Conservation (phyloP, 2,329 filamentous ascomycete species). For the Gremmenia infestans region DNA sequence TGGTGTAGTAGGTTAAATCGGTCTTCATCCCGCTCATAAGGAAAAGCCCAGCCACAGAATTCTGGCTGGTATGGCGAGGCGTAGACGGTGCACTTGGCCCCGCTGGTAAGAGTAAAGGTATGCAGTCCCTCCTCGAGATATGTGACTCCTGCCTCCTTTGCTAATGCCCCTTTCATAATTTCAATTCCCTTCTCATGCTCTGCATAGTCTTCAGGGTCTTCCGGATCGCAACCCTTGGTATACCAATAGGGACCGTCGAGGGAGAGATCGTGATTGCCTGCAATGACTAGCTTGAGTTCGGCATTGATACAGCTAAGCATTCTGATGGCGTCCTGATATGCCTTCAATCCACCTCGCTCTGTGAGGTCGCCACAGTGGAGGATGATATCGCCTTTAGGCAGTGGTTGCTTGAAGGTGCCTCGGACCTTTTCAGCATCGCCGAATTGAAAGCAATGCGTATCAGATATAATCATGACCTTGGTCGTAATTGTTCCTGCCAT, state of each 20-base stretch:
- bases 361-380: conserved; percentile 38
- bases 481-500: conserved; percentile 12
- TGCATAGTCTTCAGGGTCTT: conserved; percentile 6
- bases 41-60: conserved; percentile 23
- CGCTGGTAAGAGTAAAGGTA: conserved; percentile 20
- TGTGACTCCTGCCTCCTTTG: conserved; percentile 16
- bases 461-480: conserved; percentile 21
- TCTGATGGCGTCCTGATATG: conserved; percentile 26
- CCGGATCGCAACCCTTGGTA: conserved; percentile 17
- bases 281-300: conserved; percentile 55
- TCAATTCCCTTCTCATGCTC: conserved; percentile 8
- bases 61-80: conserved; percentile 25
- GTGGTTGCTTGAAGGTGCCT: not conserved
- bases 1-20: conserved; percentile 11
- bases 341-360: conserved; percentile 23
- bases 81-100: conserved; percentile 23
- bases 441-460: conserved; percentile 22
- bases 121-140: conserved; percentile 26
- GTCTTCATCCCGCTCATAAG: conserved; percentile 16
- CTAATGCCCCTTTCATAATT: conserved; percentile 11
- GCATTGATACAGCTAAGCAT: conserved; percentile 39
- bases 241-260: conserved; percentile 37
- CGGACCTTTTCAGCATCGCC: conserved; percentile 3
- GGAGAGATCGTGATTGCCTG: conserved; percentile 57
- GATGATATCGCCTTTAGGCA: conserved; percentile 31